phyloP scores from a whole-genome alignment of 2,329 filamentous ascomycete genomes.

The Apiospora saccharicola region DNA sequence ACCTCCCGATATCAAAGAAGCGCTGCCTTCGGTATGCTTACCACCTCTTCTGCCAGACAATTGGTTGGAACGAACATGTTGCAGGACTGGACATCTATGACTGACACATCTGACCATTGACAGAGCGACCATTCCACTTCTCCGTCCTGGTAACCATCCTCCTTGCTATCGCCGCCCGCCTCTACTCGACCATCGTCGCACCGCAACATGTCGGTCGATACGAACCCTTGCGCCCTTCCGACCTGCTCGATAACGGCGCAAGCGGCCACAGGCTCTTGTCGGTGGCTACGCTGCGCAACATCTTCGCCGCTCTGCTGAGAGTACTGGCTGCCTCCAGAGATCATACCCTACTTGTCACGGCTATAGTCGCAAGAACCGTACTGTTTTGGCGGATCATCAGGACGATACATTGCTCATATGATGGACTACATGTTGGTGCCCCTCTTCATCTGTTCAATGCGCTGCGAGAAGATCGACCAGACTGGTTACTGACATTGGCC shows the following conservation, averaged over 20 bases:
- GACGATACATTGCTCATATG: conserved; percentile 44
- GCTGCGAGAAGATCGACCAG: neutral
- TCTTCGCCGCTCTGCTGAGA: neutral
- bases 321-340: conserved; percentile 22
- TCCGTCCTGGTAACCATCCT: conserved; percentile 41
- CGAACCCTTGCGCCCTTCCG: conserved; percentile 25
- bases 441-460: neutral
- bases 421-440: conserved; percentile 43
- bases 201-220: conserved; percentile 28
- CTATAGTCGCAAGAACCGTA: conserved; percentile 38
- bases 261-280: conserved; percentile 23
- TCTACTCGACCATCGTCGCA: conserved; percentile 31
- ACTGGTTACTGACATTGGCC: neutral
- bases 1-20: conserved; percentile 45
- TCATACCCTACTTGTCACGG: conserved; percentile 34
- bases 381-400: conserved; percentile 43
- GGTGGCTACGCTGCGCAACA: neutral
- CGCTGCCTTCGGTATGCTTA: conserved; percentile 46
- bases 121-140: conserved; percentile 47
- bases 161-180: conserved; percentile 33
- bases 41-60: neutral
- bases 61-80: neutral
- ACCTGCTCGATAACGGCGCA: conserved; percentile 25
- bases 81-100: neutral
- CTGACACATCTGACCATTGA: neutral